Base-by-base conservation (phyloP, 768 basidiomycete genomes). In the Goffeauzyma gilvescens region DNA sequence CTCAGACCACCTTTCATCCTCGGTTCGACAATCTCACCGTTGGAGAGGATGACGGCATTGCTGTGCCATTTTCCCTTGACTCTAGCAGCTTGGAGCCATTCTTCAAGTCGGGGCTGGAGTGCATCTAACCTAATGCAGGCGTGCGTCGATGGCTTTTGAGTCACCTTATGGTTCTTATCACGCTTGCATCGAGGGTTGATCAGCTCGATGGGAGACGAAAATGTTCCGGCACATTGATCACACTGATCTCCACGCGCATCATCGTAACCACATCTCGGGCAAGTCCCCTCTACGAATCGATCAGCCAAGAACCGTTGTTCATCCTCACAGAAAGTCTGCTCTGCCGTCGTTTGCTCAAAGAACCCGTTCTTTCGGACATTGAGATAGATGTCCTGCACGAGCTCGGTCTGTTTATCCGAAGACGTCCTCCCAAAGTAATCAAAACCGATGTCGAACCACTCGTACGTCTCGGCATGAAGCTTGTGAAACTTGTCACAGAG, bases 171-270 rank as follows among this genome's bases (percentile, higher is more conserved):
- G 0, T 75, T 69, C 59, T 76, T 79, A 65, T 86, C 71, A 43
- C 93, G 71, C 42, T 87, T 75, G 60, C 93, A 98, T 32, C 87
- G 76, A n/a, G 93, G 93, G 52, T 85, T 79, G 63, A 95, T 71
- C 42, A 98, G 73, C 54, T 93, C 86, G 46, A 89, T 74, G 2
- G 93, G 85, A 14, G 64, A 65, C 50, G 95, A 85, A 32, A 93
- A 73, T 2, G 93, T 95, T 42, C 83, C 73, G 33, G 79, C 76
- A 62, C 93, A 98, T 41, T 76, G 70, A 63, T 98, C 93, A 63
- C 93, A 98, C 67, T 98, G 93, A 62, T 98, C 93, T 6, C 93
- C 93, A 26, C 93, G 81, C 25, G 90, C 93, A 55, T 95, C 93
- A 46, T 86, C 79, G 50, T 77, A 86, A 36, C 72, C 73, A 58